These are phyloP conservation scores for Cladosporium colombiae DNA, from an alignment of 2,329 filamentous ascomycete species.

Conservation along the genomic window DNA sequence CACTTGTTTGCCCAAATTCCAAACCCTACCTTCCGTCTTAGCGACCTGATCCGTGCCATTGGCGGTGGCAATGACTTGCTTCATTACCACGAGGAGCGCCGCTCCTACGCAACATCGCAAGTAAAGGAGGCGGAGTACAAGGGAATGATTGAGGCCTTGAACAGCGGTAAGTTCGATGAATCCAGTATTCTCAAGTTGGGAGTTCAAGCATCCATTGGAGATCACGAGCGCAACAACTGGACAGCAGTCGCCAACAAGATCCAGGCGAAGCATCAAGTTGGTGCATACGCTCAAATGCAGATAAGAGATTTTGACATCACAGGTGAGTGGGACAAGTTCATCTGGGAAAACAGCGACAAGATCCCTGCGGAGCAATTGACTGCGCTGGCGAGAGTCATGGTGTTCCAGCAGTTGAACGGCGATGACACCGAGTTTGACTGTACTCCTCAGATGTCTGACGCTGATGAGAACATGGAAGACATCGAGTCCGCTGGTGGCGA, in stretches of 20 bases:
- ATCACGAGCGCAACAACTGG: not conserved
- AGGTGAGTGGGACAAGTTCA: slow-evolving; percentile 1
- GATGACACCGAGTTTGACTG: not conserved
- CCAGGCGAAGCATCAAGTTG: not conserved
- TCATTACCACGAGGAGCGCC: not conserved
- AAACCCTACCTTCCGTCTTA: not conserved
- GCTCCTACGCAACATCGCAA: not conserved
- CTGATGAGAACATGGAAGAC: not conserved
- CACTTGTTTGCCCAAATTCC: not conserved
- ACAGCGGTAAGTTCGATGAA: not conserved
- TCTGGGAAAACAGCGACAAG: not conserved
- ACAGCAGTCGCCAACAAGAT: not conserved
- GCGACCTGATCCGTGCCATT: not conserved
- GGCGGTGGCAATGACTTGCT: not conserved
- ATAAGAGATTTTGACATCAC: not conserved
- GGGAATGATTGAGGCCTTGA: not conserved
- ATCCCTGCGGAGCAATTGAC: not conserved
- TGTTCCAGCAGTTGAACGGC: slow-evolving; percentile 10
- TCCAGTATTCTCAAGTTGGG: not conserved
- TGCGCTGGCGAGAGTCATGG: not conserved
- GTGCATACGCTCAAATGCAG: not conserved
- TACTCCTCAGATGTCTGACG: not conserved
- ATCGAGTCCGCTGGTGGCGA: not conserved
- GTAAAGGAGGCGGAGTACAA: not conserved
- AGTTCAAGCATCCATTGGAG: not conserved